Conservation (phyloP, 164 flowering plant genomes). For the Paratinospora sagittata region DNA sequence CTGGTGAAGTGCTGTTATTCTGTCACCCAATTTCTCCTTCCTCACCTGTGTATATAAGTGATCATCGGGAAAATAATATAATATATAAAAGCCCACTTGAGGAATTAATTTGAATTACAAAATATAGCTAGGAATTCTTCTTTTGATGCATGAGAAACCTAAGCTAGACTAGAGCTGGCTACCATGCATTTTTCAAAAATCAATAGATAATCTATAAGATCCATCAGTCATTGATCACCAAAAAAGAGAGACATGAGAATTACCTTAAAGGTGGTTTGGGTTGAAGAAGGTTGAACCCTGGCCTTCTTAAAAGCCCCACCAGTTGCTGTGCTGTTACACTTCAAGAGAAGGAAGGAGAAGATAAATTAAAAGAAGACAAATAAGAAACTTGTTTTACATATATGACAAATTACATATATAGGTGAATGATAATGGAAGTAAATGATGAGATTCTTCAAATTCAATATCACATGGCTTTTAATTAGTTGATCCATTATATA, state of each 20-base stretch:
- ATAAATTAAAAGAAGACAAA: conserved; percentile 11
- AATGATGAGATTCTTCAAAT: neutral
- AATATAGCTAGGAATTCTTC: neutral
- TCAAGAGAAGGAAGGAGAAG: neutral
- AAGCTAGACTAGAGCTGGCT: neutral
- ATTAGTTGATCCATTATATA: too few relatives aligned
- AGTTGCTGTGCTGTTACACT: conserved; percentile 56
- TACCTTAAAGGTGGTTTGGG: conserved; percentile 67
- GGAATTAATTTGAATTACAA: neutral
- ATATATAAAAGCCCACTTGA: neutral
- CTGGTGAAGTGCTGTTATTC: conserved; percentile 47
- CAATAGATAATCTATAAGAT: neutral
- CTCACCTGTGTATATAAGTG: conserved; percentile 28
- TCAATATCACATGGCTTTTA: neutral
- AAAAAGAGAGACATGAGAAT: neutral
- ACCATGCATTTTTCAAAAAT: too few relatives aligned
- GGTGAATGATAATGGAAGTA: neutral
- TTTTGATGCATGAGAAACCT: neutral
- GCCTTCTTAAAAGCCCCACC: conserved; percentile 79
- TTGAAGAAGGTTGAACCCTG: conserved; percentile 63
- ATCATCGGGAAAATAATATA: too few relatives aligned
- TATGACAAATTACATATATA: neutral
- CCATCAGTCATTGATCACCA: neutral
- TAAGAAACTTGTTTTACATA: neutral
- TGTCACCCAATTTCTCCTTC: conserved; percentile 46